These are phyloP conservation scores for Candida saitoana DNA, from an alignment of 805 yeast genomes.

Conservation along the genomic window DNA sequence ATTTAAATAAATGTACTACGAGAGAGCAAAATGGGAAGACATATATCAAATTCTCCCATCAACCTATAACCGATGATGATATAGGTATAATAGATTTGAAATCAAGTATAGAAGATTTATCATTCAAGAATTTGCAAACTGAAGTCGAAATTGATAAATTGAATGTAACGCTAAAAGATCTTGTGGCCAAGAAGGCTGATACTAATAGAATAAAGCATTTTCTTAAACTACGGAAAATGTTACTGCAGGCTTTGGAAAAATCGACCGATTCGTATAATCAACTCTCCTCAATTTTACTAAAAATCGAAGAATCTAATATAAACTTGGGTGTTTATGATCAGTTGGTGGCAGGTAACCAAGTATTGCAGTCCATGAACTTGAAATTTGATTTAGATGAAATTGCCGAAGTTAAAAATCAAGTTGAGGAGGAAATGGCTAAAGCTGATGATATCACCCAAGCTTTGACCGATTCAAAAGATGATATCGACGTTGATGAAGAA, in stretches of 20 bases:
- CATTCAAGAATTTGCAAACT: slow-evolving; percentile 14
- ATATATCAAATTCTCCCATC: slow-evolving; percentile 19
- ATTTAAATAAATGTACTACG: slow-evolving; percentile 11
- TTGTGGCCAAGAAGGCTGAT: slow-evolving; percentile 13
- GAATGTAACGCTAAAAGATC: slow-evolving; percentile 13
- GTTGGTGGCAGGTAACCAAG: slow-evolving; percentile 21
- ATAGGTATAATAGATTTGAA: slow-evolving; percentile 27
- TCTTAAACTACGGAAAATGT: slow-evolving; percentile 13
- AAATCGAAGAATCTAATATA: slow-evolving; percentile 33
- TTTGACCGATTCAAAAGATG: slow-evolving; percentile 15
- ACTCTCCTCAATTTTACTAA: slow-evolving; percentile 20
- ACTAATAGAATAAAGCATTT: slow-evolving; percentile 16
- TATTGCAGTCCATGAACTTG: slow-evolving; percentile 25
- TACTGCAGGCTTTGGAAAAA: slow-evolving; percentile 16
- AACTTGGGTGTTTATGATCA: slow-evolving; percentile 24
- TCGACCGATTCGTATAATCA: slow-evolving; percentile 16
- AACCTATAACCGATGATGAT: slow-evolving; percentile 25
- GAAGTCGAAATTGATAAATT: slow-evolving; percentile 17
- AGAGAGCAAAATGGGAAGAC: slow-evolving; percentile 11
- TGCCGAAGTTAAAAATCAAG: slow-evolving; percentile 22
- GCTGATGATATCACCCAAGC: slow-evolving; percentile 26
- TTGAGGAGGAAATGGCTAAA: slow-evolving; percentile 26
- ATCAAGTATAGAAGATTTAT: slow-evolving; percentile 12
- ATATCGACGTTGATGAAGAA: slow-evolving; percentile 30
- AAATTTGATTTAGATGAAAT: slow-evolving; percentile 24